Evolutionary conservation across 1,139 yeast species (phyloP), one percentile per base, ranked within the genome.

Genomic region (Scheffersomyces segobiensis): DNA sequence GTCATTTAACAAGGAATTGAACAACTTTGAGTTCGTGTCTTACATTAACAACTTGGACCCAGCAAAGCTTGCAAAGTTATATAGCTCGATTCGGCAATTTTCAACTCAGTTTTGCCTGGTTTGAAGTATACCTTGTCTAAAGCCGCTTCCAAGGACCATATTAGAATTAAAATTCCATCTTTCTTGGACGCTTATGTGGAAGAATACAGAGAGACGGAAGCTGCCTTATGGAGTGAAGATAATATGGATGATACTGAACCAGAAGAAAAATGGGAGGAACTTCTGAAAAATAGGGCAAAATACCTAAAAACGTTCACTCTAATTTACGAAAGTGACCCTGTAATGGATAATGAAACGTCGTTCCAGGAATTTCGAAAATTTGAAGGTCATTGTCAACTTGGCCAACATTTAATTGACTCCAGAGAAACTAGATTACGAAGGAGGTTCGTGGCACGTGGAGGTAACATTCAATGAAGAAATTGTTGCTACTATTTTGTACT

Each of bases 371-470:
- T 71, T 70, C 55, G 60, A 63, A 2, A 56, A 65, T 18, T 63
- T 78, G 53, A 78, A 78, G 60, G 80, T 79, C 3, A 76, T 79
- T 55, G 78, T 74, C 18, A 79, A 79, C 62, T 57, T 79, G 59
- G 81, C 83, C 24, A 74, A 77, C 60, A 80, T 80, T 57, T 78
- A 76, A 55, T 68, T 79, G 55, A 78, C 81, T 2, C 83, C 84
- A 0, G 80, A 78, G 52, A 71, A 71, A 20, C 80, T 82, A 12
- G 57, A 52, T 2, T 80, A 80, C 56, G 55, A 63, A 1, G 84
- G 84, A 5, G 83, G 84, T 0, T 62, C 78, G 3, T 80, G 84
- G 84, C 84, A 80, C 57, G 73, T 79, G 0, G 84, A 80, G 62
- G 84, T 83, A 1, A 71, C 77, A 3, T 69, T 73, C 52, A 75